Conservation (phyloP, 192 early-diverging fungal species). For the Coemansia sp. region DNA sequence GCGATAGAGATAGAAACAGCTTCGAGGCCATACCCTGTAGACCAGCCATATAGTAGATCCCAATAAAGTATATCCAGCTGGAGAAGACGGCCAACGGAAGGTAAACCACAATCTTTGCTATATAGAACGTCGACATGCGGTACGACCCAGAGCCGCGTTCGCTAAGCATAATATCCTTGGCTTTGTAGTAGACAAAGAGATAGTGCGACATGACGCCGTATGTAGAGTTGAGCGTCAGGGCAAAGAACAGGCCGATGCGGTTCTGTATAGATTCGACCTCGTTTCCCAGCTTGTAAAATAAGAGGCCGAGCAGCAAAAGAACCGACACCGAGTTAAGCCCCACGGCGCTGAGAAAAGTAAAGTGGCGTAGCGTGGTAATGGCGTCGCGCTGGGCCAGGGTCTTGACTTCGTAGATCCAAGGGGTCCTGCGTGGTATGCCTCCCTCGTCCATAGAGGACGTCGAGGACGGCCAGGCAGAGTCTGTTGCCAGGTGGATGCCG, state of each 20-base stretch:
- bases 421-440: conserved; percentile 25
- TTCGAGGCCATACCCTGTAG: conserved; percentile 31
- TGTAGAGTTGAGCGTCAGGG: conserved; percentile 56
- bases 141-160: conserved; percentile 68
- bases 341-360: conserved; percentile 43
- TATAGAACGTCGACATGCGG: conserved; percentile 59
- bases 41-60: conserved; percentile 54
- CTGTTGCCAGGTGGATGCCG: conserved; percentile 11
- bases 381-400: conserved; percentile 44
- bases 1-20: conserved; percentile 31
- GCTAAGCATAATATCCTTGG: conserved; percentile 58
- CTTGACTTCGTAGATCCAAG: conserved; percentile 41
- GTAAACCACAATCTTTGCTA: conserved; percentile 60
- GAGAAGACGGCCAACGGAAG: conserved; percentile 47
- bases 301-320: conserved; percentile 55
- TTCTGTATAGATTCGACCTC: conserved; percentile 54
- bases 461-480: conserved; percentile 13
- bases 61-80: conserved; percentile 48
- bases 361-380: conserved; percentile 44
- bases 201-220: conserved; percentile 61
- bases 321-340: conserved; percentile 52
- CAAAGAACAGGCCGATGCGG: conserved; percentile 52
- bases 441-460: neutral
- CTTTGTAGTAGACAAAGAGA: conserved; percentile 50
- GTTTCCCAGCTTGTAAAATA: conserved; percentile 54